Base-by-base conservation (phyloP, 768 basidiomycete species). In the Trametes coccinea region DNA sequence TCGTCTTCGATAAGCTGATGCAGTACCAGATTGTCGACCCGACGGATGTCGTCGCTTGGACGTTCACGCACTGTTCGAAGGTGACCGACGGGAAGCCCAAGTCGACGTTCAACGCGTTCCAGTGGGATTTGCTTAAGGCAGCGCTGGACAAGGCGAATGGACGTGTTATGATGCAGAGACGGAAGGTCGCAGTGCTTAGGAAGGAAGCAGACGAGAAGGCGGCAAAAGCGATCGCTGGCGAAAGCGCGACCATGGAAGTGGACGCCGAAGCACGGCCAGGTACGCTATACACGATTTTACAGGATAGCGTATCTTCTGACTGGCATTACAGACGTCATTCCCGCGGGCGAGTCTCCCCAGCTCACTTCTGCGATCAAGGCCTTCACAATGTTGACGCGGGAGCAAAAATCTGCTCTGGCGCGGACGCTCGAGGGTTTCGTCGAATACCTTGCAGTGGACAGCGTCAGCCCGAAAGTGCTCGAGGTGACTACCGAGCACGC, bases 11-110 rank as follows among this genome's bases (percentile, higher is more conserved):
- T 80, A 99, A 99, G 77, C 78, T 98, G 56, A 91, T 98, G 86
- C 96, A 98, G 72, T 99, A 99, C 75, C 95, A 97, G 71, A 92
- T 98, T 59, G 89, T 98, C 43, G 95, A 98, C 67, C 93, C 95
- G 0, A 86, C 87, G 14, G 95, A 99, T 66, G 89, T 98, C 8
- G 88, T 97, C 56, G 78, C 77, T 3, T 96, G 92, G 90, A 84
- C 89, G 16, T 96, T 98, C 73, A 71, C 77, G 52, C 81, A 84
- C 61, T 82, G 83, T 17, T 78, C 78, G 8, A 76, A 75, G 29
- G 73, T 78, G 48, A 77, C 73, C 72, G 75, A 27, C 67, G 77
- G 46, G 74, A 73, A 39, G 16, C 27, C 17, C 14, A 63, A 62
- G 61, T 30, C 63, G 56, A 81, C 76, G 34, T 70, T 89, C 43